phyloP scores from a whole-genome alignment of 2,329 filamentous ascomycete species.

The Neophaeococcomyces aloes region DNA sequence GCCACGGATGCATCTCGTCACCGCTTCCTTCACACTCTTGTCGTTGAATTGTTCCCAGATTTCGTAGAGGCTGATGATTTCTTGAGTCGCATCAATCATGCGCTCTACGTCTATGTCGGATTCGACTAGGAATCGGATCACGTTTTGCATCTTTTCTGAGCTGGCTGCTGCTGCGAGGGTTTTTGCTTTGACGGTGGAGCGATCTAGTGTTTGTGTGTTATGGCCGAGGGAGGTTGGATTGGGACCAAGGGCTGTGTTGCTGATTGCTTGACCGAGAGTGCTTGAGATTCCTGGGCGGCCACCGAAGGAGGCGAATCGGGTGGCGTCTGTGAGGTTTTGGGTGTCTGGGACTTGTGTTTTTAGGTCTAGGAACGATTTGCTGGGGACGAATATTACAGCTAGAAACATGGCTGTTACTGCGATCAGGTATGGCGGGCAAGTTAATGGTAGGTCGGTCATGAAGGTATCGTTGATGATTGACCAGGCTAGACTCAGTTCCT shows the following conservation, averaged over 20 bases:
- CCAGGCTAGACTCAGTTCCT: slow-evolving; percentile 68
- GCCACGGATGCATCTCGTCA: slow-evolving; percentile 52
- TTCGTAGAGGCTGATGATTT: slow-evolving; percentile 83
- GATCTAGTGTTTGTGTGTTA: slow-evolving; percentile 14
- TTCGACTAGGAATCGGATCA: slow-evolving; percentile 75
- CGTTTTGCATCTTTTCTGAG: slow-evolving; percentile 52
- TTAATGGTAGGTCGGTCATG: slow-evolving; percentile 78
- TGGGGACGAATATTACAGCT: slow-evolving; percentile 67
- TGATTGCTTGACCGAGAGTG: slow-evolving; percentile 4
- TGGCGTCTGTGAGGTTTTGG: slow-evolving; percentile 14
- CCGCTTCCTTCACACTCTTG: slow-evolving; percentile 53
- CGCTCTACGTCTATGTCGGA: slow-evolving; percentile 74
- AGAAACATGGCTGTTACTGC: slow-evolving; percentile 79
- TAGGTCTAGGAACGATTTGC: slow-evolving; percentile 3
- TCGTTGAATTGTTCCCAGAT: slow-evolving; percentile 57
- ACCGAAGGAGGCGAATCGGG: slow-evolving; percentile 17
- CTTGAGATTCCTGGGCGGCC: slow-evolving; percentile 9
- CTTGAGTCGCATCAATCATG: slow-evolving; percentile 81
- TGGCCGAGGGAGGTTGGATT: not conserved
- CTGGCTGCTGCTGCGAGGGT: slow-evolving; percentile 16
- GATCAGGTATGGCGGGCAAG: slow-evolving; percentile 76
- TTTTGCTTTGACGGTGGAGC: slow-evolving; percentile 10
- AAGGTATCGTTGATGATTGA: slow-evolving; percentile 86
- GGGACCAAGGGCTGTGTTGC: not conserved
- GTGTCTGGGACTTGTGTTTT: slow-evolving; percentile 9